A percentile compares a stretch with the other conserved stretches of the same genome.
These are phyloP conservation scores for Epichloe elymi DNA, from an alignment of 2,329 filamentous ascomycete species.

Conservation along the genomic window DNA sequence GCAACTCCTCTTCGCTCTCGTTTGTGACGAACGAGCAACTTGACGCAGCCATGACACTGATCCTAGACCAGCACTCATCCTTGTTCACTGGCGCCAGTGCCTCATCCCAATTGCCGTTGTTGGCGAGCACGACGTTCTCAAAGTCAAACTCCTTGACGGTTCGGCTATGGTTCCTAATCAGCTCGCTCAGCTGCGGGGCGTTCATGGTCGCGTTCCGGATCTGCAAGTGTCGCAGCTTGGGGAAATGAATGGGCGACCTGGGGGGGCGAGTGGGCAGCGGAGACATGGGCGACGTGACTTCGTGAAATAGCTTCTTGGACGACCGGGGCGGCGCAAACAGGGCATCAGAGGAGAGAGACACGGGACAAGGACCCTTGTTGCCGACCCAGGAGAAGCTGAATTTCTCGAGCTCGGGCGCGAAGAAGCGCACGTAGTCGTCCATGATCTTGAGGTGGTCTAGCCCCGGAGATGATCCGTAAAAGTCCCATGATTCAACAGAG, in stretches of 20 bases:
- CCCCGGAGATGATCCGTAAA: constrained; percentile 43
- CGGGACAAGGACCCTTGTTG: constrained; percentile 59
- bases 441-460: constrained; percentile 65
- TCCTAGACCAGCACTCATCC: constrained; percentile 26
- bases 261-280: constrained; percentile 38
- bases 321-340: constrained; percentile 46
- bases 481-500: constrained; percentile 58
- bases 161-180: constrained; percentile 53
- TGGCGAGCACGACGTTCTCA: constrained; percentile 57
- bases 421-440: constrained; percentile 64
- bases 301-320: constrained; percentile 47
- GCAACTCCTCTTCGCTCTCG: constrained; percentile 25
- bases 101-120: constrained; percentile 64
- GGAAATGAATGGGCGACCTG: constrained; percentile 50
- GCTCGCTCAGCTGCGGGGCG: constrained; percentile 52
- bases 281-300: constrained; percentile 52
- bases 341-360: constrained; percentile 57
- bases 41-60: constrained; percentile 15
- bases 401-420: constrained; percentile 52
- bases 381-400: constrained; percentile 70
- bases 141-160: constrained; percentile 70
- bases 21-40: constrained; percentile 21
- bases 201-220: constrained; percentile 63
- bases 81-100: constrained; percentile 56
- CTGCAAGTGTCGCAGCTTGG: constrained; percentile 52